Evolutionary conservation across 2,329 filamentous ascomycete species (phyloP), one percentile per base, ranked within the genome.

Genomic region (Nemania bipapillata): DNA sequence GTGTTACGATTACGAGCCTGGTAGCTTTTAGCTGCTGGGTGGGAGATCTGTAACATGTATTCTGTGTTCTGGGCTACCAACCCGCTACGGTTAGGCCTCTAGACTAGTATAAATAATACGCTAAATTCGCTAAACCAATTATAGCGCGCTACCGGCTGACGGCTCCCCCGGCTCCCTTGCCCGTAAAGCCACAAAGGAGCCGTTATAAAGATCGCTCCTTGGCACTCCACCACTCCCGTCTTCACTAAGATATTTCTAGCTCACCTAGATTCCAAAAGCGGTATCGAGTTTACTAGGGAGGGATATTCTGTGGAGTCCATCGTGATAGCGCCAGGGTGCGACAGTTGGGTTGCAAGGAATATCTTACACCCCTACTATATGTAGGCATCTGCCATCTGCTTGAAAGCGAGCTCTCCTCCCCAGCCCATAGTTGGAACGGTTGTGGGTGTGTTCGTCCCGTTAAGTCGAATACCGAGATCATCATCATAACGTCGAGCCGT

Each of bases 191-290:
- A 32, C 30, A 32, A 32, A 32, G n/a, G n/a, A n/a, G n/a, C n/a
- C n/a, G 30, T 32, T 32, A 32, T 32, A 32, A 32, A 32, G 30
- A 49, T 37, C 42, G 42, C 26, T 47, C 49, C 56, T n/a, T n/a
- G n/a, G n/a, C n/a, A n/a, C n/a, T 59, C 40, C 56, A 50, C 56
- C 42, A 50, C 42, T 59, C 42, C 56, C 56, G 28, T 35, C 56
- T 59, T 59, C 56, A 59, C 57, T 60, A 60, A 50, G 57, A 60
- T 60, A 60, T 60, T 60, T 50, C 45, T n/a, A n/a, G n/a, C n/a
- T n/a, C 45, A 45, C 45, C 45, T 50, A 60, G 56, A 59, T 49
- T 49, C 20, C 30, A 52, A 37, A 60, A 26, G 30, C 57, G n/a
- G 28, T 35, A 15, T 37, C 26, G n/a, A 50, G 30, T 60, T 57